Percentiles rank a stretch among this genome's conserved stretches.
Evolutionary conservation across 306 rosid genomes (phyloP).

Genomic region (Lathyrus oleraceus): DNA sequence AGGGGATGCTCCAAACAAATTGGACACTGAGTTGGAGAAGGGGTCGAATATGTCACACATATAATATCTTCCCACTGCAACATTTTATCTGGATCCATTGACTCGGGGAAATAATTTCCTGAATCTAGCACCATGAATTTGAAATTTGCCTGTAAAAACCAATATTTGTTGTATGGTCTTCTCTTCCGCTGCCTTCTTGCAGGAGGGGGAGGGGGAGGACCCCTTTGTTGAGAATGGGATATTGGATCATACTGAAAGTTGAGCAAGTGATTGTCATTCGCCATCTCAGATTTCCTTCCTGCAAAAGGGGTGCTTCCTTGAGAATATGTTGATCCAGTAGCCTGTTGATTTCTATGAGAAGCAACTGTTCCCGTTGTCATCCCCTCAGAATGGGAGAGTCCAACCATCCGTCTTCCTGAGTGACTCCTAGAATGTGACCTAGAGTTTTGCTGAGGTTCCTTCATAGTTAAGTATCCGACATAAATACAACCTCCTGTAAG

Average conservation of each 20-base stretch:
- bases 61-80: conserved; percentile 92
- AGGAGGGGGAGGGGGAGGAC: conserved; percentile 77
- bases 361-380: conserved; percentile 36
- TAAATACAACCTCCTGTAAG: too few relatives aligned
- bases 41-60: conserved; percentile 76
- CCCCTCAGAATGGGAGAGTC: conserved; percentile 53
- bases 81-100: conserved; percentile 94
- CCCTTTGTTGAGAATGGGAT: conserved; percentile 75
- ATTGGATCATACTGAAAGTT: conserved; percentile 91
- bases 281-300: conserved; percentile 68
- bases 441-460: conserved; percentile 45
- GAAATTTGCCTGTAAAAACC: conserved; percentile 94
- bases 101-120: conserved; percentile 60
- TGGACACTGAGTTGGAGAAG: conserved; percentile 80
- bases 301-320: conserved; percentile 53
- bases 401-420: conserved; percentile 48
- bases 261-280: conserved; percentile 82
- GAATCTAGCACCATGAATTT: conserved; percentile 84
- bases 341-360: conserved; percentile 51
- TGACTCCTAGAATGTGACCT: conserved; percentile 45
- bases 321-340: conserved; percentile 40
- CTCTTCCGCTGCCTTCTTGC: conserved; percentile 74
- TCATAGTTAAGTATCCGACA: too few relatives aligned
- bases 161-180: conserved; percentile 82
- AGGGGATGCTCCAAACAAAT: conserved; percentile 92